These are phyloP conservation scores for Fragaria ananassa DNA, from an alignment of 306 rosid species.

Conservation along the genomic window DNA sequence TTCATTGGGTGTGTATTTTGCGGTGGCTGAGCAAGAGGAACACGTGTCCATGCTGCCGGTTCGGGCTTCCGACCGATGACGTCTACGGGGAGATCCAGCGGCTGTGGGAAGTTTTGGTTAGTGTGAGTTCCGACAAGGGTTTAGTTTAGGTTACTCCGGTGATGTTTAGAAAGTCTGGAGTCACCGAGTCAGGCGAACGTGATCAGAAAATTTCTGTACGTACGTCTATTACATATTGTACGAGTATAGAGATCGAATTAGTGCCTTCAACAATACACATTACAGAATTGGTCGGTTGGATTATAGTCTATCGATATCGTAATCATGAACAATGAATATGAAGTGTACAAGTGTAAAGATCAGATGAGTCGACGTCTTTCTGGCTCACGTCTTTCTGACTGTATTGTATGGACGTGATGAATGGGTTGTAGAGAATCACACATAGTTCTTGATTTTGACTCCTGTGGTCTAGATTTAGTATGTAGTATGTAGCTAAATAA, in stretches of 20 bases:
- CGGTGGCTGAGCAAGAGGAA: slow-evolving; percentile 74
- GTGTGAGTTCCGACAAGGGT: slow-evolving; percentile 15
- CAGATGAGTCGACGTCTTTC: neutral
- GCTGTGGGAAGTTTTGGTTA: slow-evolving; percentile 59
- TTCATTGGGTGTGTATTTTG: slow-evolving; percentile 81
- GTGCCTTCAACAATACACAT: too few species aligned
- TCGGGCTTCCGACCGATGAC: slow-evolving; percentile 73
- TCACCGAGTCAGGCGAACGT: neutral
- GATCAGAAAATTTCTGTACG: too few species aligned
- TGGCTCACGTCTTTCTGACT: too few species aligned
- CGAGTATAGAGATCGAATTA: neutral
- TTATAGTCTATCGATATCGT: neutral
- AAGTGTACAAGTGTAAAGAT: neutral
- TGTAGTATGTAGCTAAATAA: neutral
- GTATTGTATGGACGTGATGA: neutral
- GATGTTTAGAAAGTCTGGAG: neutral
- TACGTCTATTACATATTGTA: neutral
- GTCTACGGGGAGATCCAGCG: slow-evolving; percentile 75
- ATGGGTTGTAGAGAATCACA: neutral
- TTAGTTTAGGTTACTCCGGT: neutral
- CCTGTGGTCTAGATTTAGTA: slow-evolving; percentile 27
- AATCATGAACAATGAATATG: neutral
- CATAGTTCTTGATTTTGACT: slow-evolving; percentile 26
- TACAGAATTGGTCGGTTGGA: neutral
- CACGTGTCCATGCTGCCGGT: slow-evolving; percentile 91